phyloP scores from a whole-genome alignment of 257 asterid genomes.

The Buddleja alternifolia region DNA sequence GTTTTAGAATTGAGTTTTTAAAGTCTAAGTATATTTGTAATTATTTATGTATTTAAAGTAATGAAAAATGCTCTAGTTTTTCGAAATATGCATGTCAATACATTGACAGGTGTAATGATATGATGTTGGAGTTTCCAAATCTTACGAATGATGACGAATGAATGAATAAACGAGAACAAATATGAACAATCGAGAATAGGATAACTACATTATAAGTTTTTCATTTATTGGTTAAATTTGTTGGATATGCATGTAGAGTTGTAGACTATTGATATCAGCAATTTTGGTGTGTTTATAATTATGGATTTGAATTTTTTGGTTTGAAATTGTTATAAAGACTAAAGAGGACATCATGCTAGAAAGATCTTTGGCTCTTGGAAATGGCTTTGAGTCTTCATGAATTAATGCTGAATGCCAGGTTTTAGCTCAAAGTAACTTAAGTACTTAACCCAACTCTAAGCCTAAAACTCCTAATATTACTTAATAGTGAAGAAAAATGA shows the following conservation, averaged over 20 bases:
- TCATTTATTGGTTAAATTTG: no score
- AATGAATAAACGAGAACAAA: no score
- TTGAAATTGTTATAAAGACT: neutral
- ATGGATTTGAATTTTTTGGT: neutral
- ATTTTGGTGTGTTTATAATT: neutral
- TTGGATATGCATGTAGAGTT: slow-evolving; percentile 8
- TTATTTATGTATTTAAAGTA: no score
- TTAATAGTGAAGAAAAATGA: neutral
- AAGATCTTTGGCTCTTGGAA: neutral
- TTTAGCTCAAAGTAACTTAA: neutral
- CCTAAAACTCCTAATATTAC: neutral
- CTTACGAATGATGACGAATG: no score
- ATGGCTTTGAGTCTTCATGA: neutral
- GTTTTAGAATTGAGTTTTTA: no score
- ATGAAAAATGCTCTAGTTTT: no score
- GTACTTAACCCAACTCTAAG: neutral
- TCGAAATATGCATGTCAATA: no score
- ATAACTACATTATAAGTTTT: no score
- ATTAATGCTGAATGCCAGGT: neutral
- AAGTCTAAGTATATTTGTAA: no score
- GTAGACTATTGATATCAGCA: neutral
- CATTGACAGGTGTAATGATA: no score
- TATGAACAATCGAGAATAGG: no score
- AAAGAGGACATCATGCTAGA: neutral
- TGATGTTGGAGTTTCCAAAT: no score